A percentile compares a stretch with the other conserved stretches of the same genome.
These are phyloP conservation scores for Candida alai DNA, from an alignment of 805 yeast species.

Conservation along the genomic window DNA sequence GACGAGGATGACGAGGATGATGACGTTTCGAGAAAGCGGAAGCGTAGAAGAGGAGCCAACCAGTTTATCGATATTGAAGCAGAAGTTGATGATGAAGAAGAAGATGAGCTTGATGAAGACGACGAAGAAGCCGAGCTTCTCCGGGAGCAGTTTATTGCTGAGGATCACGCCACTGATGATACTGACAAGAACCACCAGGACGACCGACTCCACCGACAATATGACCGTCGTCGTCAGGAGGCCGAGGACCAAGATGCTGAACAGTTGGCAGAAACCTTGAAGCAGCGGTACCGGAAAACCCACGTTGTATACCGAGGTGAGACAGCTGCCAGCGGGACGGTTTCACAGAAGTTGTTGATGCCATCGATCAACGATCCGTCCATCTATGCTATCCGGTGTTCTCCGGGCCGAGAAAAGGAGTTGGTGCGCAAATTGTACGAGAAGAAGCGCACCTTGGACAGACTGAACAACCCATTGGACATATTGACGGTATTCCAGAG, in stretches of 20 bases:
- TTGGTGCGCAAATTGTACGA: slow-evolving; percentile 80
- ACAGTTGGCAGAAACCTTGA: slow-evolving; percentile 83
- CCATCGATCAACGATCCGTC: slow-evolving; percentile 97
- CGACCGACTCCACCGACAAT: slow-evolving; percentile 85
- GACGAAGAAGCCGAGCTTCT: slow-evolving; percentile 89
- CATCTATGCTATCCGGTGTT: slow-evolving; percentile 92
- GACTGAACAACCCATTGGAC: slow-evolving; percentile 74
- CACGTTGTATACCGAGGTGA: slow-evolving; percentile 83
- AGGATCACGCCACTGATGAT: slow-evolving; percentile 57
- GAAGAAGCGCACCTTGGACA: slow-evolving; percentile 74
- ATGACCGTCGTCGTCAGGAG: slow-evolving; percentile 82
- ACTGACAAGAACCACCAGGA: slow-evolving; percentile 40
- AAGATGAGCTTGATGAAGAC: slow-evolving; percentile 81
- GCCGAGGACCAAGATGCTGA: slow-evolving; percentile 94
- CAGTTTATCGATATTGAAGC: slow-evolving; percentile 98
- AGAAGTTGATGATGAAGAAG: slow-evolving; percentile 97
- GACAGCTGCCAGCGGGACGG: slow-evolving; percentile 55
- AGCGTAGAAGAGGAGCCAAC: slow-evolving; percentile 54
- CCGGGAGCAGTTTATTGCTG: slow-evolving; percentile 77
- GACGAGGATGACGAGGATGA: slow-evolving; percentile 52
- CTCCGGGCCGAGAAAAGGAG: slow-evolving; percentile 91
- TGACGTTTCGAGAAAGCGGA: slow-evolving; percentile 43
- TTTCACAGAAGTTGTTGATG: slow-evolving; percentile 86
- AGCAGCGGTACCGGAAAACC: slow-evolving; percentile 87
- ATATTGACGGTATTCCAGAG: slow-evolving; percentile 90